These are phyloP conservation scores for Tilletia walkeri DNA, from an alignment of 1,284 basidiomycete species.

Conservation along the genomic window DNA sequence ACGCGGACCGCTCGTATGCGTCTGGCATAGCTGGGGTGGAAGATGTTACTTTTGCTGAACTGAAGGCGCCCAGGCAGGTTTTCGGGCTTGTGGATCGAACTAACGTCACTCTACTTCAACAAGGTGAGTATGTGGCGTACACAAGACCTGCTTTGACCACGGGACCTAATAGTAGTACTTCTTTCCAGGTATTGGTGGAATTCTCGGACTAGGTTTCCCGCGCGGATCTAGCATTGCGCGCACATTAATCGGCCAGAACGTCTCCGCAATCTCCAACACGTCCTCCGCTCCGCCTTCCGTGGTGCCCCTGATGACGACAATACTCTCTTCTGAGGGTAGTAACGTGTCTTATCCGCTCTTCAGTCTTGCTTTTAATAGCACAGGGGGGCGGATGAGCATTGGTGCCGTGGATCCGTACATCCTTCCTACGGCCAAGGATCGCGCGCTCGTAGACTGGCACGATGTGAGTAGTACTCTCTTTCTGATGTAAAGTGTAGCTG, in stretches of 20 bases:
- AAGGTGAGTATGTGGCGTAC: not conserved
- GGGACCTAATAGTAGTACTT: too few relatives aligned
- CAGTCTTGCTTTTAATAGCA: conserved; percentile 25
- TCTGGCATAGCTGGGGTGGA: conserved; percentile 27
- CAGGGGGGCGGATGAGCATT: conserved; percentile 26
- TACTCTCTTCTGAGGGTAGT: conserved; percentile 5
- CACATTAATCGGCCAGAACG: conserved; percentile 21
- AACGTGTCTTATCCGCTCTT: conserved; percentile 37
- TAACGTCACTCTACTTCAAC: conserved; percentile 52
- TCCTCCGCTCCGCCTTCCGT: not conserved
- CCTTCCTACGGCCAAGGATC: conserved; percentile 18
- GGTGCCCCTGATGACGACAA: not conserved
- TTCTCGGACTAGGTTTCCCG: conserved; percentile 58
- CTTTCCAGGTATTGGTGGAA: conserved; percentile 54
- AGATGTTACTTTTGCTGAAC: conserved; percentile 24
- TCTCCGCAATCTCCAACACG: not conserved
- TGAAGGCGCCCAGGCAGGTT: conserved; percentile 25
- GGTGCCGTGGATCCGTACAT: conserved; percentile 32
- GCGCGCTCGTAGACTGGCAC: conserved; percentile 32
- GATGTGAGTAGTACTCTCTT: conserved; percentile 18
- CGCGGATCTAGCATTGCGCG: conserved; percentile 35
- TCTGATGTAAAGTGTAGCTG: too few relatives aligned
- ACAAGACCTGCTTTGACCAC: too few relatives aligned
- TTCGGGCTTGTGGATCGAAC: conserved; percentile 48
- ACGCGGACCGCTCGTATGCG: conserved; percentile 24